Conservation (phyloP, 1,139 yeast genomes). For the Pichia sp. region DNA sequence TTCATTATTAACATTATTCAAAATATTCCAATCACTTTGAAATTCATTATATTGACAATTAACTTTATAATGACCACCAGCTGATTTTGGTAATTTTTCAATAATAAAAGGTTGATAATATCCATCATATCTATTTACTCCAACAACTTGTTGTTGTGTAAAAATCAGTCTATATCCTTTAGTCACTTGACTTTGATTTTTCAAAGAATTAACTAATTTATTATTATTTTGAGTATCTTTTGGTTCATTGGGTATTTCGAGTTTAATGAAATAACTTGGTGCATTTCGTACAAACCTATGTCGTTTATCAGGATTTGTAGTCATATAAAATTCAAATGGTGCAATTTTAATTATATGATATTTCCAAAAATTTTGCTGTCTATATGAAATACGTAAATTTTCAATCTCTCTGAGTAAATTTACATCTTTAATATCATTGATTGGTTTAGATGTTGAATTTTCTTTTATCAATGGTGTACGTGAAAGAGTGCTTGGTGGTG, state of each 20-base stretch:
- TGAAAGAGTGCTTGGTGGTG: constrained; percentile 2
- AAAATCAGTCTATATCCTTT: constrained; percentile 31
- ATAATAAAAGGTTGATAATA: constrained; percentile 17
- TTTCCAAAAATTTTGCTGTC: constrained; percentile 44
- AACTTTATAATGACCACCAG: constrained; percentile 19
- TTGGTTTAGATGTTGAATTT: background rate
- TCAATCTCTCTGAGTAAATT: constrained; percentile 9
- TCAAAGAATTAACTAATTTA: no score
- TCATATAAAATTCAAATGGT: constrained; percentile 41
- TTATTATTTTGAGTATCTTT: background rate
- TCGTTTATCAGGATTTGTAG: constrained; percentile 53
- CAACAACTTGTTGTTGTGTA: constrained; percentile 31
- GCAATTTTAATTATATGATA: constrained; percentile 50
- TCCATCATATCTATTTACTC: constrained; percentile 11
- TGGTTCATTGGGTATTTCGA: constrained; percentile 28
- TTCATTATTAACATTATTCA: constrained; percentile 12
- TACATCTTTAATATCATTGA: background rate
- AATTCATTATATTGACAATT: constrained; percentile 17
- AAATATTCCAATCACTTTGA: constrained; percentile 12
- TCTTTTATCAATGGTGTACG: constrained; percentile 4
- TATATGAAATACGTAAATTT: constrained; percentile 8
- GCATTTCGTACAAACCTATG: constrained; percentile 51
- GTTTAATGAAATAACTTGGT: constrained; percentile 49
- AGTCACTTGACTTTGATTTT: constrained; percentile 24
- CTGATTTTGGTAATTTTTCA: constrained; percentile 19